These are phyloP conservation scores for Huntiella bhutanensis DNA, from an alignment of 2,329 filamentous ascomycete species.

Conservation along the genomic window DNA sequence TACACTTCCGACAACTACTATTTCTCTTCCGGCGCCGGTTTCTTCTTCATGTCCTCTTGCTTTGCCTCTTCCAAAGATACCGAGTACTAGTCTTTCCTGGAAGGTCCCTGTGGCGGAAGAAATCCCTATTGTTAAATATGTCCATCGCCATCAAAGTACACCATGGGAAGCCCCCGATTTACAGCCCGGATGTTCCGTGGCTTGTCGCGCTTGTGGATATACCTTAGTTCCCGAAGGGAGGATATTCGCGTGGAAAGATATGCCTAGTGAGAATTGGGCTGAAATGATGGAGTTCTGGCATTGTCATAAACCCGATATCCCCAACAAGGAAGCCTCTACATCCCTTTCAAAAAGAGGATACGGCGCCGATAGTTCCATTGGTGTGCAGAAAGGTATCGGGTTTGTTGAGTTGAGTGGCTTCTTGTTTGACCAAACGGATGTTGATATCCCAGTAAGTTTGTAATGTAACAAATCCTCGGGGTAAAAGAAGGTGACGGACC, in stretches of 20 bases:
- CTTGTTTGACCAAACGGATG: conserved; percentile 50
- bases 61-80: conserved; percentile 14
- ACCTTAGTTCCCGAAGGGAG: conserved; percentile 20
- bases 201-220: conserved; percentile 23
- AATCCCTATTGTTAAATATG: conserved; percentile 15
- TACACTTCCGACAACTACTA: too few species aligned
- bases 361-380: conserved; percentile 58
- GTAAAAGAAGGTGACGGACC: conserved; percentile 44
- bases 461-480: conserved; percentile 14
- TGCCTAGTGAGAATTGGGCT: conserved; percentile 94
- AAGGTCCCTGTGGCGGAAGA: conserved; percentile 26
- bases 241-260: conserved; percentile 59
- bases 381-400: conserved; percentile 45
- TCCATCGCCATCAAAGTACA: conserved; percentile 21
- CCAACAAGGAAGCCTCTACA: conserved; percentile 14
- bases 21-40: conserved; percentile 25
- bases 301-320: conserved; percentile 73
- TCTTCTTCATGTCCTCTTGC: conserved; percentile 18
- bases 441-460: conserved; percentile 17
- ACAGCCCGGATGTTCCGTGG: conserved; percentile 21
- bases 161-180: conserved; percentile 40
- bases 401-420: conserved; percentile 71
- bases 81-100: conserved; percentile 22
- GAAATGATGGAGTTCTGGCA: conserved; percentile 99
- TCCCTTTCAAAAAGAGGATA: conserved; percentile 50